A percentile compares a stretch with the other conserved stretches of the same genome.
phyloP scores from a whole-genome alignment of 306 rosid species.

The Bauhinia variegata region DNA sequence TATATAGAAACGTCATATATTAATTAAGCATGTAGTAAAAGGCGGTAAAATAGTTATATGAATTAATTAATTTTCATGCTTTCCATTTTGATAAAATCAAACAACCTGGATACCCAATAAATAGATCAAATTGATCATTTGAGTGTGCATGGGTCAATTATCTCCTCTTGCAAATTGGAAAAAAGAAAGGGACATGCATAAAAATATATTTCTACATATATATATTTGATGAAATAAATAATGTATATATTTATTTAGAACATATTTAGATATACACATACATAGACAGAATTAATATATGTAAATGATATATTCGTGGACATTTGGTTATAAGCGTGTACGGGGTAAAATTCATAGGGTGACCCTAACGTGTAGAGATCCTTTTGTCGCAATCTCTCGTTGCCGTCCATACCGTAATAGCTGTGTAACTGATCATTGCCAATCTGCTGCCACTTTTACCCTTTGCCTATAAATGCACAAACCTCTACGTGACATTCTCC shows the following conservation, averaged over 20 bases:
- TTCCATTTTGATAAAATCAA: constrained; percentile 9
- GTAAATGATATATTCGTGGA: constrained; percentile 6
- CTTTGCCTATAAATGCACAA: constrained; percentile 44
- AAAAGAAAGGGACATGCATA: neutral
- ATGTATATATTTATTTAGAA: neutral
- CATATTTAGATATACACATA: too few relatives aligned
- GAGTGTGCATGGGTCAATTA: neutral
- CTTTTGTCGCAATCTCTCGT: constrained; percentile 33
- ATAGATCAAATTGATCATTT: neutral
- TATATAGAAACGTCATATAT: neutral
- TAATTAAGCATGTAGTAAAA: too few relatives aligned
- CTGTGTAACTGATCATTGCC: neutral
- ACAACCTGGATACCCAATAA: neutral
- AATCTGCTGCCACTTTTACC: constrained; percentile 2
- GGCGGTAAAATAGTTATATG: neutral
- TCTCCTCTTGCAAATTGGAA: neutral
- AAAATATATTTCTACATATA: neutral
- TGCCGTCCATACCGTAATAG: constrained; percentile 25
- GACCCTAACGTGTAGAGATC: neutral
- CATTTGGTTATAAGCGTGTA: neutral
- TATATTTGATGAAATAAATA: too few relatives aligned
- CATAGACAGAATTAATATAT: neutral
- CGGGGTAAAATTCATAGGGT: constrained; percentile 9
- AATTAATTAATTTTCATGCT: constrained; percentile 4
- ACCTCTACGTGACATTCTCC: constrained; percentile 18